Conservation (phyloP, 2,329 filamentous ascomycete species). For the Blastomyces emzantsi region DNA sequence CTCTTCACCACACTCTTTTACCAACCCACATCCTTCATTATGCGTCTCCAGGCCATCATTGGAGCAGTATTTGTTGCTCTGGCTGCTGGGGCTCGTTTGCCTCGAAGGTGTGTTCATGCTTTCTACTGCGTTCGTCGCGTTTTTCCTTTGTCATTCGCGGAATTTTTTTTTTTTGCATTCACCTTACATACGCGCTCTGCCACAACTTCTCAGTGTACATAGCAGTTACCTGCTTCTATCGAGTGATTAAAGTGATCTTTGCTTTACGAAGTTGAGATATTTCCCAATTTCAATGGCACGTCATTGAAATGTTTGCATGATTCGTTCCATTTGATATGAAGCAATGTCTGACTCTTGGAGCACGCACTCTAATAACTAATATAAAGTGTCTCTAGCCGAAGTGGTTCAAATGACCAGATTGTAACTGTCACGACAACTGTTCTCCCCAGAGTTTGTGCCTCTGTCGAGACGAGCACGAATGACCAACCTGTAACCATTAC, state of each 20-base stretch:
- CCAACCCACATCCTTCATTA: not conserved
- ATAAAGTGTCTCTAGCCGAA: not conserved
- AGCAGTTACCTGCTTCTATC: not conserved
- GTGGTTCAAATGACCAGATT: not conserved
- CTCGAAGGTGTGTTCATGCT: slow-evolving; percentile 6
- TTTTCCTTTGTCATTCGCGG: not conserved
- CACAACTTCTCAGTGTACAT: not conserved
- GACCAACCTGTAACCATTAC: not conserved
- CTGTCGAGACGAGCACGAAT: not conserved
- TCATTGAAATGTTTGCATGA: not conserved
- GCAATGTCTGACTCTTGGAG: not conserved
- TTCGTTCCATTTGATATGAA: not conserved
- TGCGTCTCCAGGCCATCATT: not conserved
- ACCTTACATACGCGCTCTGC: not conserved
- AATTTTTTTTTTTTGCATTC: not conserved
- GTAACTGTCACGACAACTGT: slow-evolving; percentile 3
- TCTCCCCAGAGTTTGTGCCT: not conserved
- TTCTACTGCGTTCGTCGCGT: not conserved
- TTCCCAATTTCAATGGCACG: not conserved
- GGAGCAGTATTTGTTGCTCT: slow-evolving; percentile 5
- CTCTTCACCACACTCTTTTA: not conserved
- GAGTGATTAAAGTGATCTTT: not conserved
- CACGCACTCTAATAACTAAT: not conserved
- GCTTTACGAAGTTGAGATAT: not conserved
- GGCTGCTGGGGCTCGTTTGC: slow-evolving; percentile 3